phyloP scores from a whole-genome alignment of 1,284 basidiomycete genomes.

The Peniophora sp. region DNA sequence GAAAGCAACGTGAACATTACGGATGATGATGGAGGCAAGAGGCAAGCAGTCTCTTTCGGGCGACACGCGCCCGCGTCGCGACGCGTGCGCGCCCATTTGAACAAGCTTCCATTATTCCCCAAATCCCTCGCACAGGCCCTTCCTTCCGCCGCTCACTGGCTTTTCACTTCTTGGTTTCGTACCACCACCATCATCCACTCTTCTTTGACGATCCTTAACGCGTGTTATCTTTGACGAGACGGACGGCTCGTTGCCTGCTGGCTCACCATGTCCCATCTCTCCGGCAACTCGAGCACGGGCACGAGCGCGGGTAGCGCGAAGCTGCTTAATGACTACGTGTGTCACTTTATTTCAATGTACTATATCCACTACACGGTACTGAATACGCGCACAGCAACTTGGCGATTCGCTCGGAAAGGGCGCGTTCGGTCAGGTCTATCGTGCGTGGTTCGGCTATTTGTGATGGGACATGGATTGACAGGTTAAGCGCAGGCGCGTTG shows the following conservation, averaged over 20 bases:
- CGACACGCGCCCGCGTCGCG: constrained; percentile 4
- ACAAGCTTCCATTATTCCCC: not conserved
- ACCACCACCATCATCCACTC: not conserved
- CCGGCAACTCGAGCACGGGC: constrained; percentile 11
- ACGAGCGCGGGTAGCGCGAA: constrained; percentile 11
- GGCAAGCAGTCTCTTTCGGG: constrained; percentile 1
- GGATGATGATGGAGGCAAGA: too few relatives aligned
- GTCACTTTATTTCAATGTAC: constrained; percentile 7
- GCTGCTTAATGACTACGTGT: constrained; percentile 29
- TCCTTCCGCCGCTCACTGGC: not conserved
- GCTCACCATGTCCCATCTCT: too few relatives aligned
- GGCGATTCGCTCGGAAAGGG: constrained; percentile 93
- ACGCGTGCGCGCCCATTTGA: constrained; percentile 1
- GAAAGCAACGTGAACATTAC: too few relatives aligned
- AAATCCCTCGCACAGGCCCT: not conserved
- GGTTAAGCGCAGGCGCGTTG: constrained; percentile 59
- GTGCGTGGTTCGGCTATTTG: constrained; percentile 36
- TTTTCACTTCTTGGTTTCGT: not conserved
- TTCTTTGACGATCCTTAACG: too few relatives aligned
- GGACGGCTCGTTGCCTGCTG: too few relatives aligned
- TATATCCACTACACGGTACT: not conserved
- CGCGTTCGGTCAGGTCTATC: constrained; percentile 92
- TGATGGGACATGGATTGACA: constrained; percentile 1
- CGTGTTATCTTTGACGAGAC: too few relatives aligned
- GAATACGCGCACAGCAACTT: constrained; percentile 59